A percentile compares a stretch with the other conserved stretches of the same genome.
phyloP scores from a whole-genome alignment of 2,329 filamentous ascomycete genomes.

The Fusarium armeniacum region DNA sequence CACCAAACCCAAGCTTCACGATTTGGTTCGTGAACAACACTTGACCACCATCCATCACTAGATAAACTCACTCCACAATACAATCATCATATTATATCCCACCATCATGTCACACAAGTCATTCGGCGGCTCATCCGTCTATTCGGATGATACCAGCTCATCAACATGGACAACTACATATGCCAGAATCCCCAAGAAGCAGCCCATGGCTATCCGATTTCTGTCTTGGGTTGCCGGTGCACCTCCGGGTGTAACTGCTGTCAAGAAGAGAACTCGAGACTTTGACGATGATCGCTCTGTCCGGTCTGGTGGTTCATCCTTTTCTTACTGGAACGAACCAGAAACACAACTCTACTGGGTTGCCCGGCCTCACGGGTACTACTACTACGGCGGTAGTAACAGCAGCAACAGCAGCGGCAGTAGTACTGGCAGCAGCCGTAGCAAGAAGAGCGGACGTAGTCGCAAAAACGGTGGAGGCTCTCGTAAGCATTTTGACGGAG shows the following conservation, averaged over 20 bases:
- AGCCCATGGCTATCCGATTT: slow-evolving; percentile 44
- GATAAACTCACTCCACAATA: slow-evolving; percentile 20
- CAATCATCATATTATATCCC: background rate
- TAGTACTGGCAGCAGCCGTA: slow-evolving; percentile 38
- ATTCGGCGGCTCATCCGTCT: slow-evolving; percentile 37
- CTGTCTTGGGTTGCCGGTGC: slow-evolving; percentile 50
- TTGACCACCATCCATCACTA: slow-evolving; percentile 6
- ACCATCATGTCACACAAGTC: slow-evolving; percentile 33
- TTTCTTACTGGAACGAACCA: slow-evolving; percentile 42
- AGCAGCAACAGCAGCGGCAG: slow-evolving; percentile 35
- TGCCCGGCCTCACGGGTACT: slow-evolving; percentile 29
- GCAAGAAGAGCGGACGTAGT: slow-evolving; percentile 38
- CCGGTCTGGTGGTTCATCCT: slow-evolving; percentile 40
- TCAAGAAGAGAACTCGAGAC: slow-evolving; percentile 51
- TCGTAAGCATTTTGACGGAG: slow-evolving; percentile 48
- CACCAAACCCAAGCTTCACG: slow-evolving; percentile 17
- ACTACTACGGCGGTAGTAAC: slow-evolving; percentile 35
- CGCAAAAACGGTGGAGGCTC: slow-evolving; percentile 37
- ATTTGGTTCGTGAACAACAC: slow-evolving; percentile 36
- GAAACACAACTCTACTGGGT: slow-evolving; percentile 50
- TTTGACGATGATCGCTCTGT: slow-evolving; percentile 44
- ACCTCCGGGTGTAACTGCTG: slow-evolving; percentile 42
- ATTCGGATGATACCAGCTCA: slow-evolving; percentile 46
- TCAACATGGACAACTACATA: slow-evolving; percentile 48
- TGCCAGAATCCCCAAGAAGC: slow-evolving; percentile 47